A percentile compares a stretch with the other conserved stretches of the same genome.
These are phyloP conservation scores for Gamarada debralockiae DNA, from an alignment of 495 filamentous ascomycete species.

Conservation along the genomic window DNA sequence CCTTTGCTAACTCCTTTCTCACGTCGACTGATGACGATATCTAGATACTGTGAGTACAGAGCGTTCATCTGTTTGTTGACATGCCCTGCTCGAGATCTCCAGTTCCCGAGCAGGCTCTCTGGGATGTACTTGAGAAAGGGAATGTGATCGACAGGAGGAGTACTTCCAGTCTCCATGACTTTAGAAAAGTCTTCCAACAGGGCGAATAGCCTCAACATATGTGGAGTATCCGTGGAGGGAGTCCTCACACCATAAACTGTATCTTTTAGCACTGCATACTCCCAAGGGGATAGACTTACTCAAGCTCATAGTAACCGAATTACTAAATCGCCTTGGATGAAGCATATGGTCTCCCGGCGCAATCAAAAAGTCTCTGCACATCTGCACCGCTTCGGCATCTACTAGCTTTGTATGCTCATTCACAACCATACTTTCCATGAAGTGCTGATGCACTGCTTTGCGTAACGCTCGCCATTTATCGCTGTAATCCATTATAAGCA, in stretches of 20 bases:
- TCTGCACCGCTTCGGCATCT: conserved; percentile 43
- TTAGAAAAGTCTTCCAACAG: conserved; percentile 46
- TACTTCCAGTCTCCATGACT: conserved; percentile 21
- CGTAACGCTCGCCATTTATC: conserved; percentile 35
- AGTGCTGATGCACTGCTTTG: conserved; percentile 37
- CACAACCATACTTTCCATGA: conserved; percentile 36
- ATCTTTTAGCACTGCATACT: neutral
- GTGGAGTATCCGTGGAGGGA: conserved; percentile 17
- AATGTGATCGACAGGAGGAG: conserved; percentile 12
- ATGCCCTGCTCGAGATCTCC: conserved; percentile 29
- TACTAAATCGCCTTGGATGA: conserved; percentile 43
- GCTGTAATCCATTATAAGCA: conserved; percentile 39
- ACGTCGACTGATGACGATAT: conserved; percentile 18
- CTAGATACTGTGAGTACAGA: conserved; percentile 30
- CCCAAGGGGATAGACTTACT: conserved; percentile 13
- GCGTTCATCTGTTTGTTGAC: conserved; percentile 38
- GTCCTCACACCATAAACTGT: conserved; percentile 42
- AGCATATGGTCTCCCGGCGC: conserved; percentile 38
- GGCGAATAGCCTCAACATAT: conserved; percentile 37
- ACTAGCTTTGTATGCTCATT: conserved; percentile 40
- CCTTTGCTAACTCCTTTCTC: conserved; percentile 14
- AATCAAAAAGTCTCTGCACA: conserved; percentile 37
- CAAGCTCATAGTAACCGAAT: conserved; percentile 39
- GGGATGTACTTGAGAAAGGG: conserved; percentile 7
- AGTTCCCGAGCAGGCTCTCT: conserved; percentile 40